Percentiles rank a stretch among this genome's conserved stretches.
These are phyloP conservation scores for Paratinospora sagittata DNA, from an alignment of 164 flowering plant genomes.

Conservation along the genomic window DNA sequence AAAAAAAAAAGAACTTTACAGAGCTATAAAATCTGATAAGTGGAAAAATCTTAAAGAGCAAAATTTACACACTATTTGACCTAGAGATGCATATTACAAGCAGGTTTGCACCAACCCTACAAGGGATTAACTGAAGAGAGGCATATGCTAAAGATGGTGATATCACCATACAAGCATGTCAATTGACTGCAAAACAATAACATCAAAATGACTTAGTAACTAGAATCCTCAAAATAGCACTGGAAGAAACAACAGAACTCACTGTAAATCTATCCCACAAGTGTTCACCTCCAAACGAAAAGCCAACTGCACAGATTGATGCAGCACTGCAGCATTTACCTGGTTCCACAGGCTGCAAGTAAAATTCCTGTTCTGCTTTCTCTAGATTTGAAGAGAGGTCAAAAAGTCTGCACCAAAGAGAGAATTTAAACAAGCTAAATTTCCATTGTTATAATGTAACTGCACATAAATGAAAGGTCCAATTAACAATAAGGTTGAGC, in stretches of 20 bases:
- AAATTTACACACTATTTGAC: too few species aligned
- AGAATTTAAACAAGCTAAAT: background rate
- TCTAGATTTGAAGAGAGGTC: constrained; percentile 57
- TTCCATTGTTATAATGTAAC: background rate
- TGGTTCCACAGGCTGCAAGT: constrained; percentile 68
- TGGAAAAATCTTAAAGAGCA: background rate
- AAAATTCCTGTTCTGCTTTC: constrained; percentile 85
- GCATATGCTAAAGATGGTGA: background rate
- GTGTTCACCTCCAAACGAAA: constrained; percentile 82
- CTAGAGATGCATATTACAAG: too few species aligned
- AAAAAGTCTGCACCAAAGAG: constrained; percentile 53
- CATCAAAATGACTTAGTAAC: background rate
- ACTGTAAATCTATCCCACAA: constrained; percentile 94
- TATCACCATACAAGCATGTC: background rate
- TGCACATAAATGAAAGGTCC: background rate
- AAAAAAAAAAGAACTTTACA: background rate
- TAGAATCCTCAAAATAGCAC: background rate
- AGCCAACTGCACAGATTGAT: constrained; percentile 74
- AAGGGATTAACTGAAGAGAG: background rate
- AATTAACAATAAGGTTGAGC: too few species aligned
- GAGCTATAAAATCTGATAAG: background rate
- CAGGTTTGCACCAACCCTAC: too few species aligned
- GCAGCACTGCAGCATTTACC: constrained; percentile 55
- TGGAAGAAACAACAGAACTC: constrained; percentile 27
- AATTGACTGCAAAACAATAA: background rate